A percentile compares a stretch with the other conserved stretches of the same genome.
phyloP scores from a whole-genome alignment of 352 stramenopile species.

The Globisporangium ultimum region DNA sequence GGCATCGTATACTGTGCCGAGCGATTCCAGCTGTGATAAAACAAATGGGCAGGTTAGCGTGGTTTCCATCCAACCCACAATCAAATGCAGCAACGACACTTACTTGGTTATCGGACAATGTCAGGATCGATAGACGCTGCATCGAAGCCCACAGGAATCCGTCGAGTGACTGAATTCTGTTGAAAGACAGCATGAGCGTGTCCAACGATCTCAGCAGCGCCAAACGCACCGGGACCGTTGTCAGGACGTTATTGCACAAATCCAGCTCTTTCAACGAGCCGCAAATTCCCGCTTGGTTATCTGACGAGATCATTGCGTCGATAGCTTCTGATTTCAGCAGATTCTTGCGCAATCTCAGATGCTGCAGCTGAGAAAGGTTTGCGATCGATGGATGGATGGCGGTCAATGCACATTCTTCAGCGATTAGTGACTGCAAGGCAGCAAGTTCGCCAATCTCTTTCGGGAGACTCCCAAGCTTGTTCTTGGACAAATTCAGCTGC shows the following conservation, averaged over 20 bases:
- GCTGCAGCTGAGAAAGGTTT: slow-evolving; percentile 47
- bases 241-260: slow-evolving; percentile 67
- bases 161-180: slow-evolving; percentile 51
- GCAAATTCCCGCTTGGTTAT: slow-evolving; percentile 25
- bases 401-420: slow-evolving; percentile 65
- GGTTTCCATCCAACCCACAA: no score
- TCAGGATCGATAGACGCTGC: slow-evolving; percentile 58
- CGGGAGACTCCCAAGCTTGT: slow-evolving; percentile 42
- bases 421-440: slow-evolving; percentile 60
- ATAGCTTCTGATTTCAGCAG: slow-evolving; percentile 51
- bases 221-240: slow-evolving; percentile 36
- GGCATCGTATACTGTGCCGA: slow-evolving; percentile 58
- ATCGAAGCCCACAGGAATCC: slow-evolving; percentile 58
- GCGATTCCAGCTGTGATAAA: slow-evolving; percentile 42
- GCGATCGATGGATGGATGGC: slow-evolving; percentile 46
- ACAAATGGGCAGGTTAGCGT: not conserved
- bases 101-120: slow-evolving; percentile 68
- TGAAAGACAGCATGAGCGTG: slow-evolving; percentile 70
- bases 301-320: slow-evolving; percentile 32
- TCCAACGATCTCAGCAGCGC: slow-evolving; percentile 48
- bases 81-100: slow-evolving; percentile 1
- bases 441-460: slow-evolving; percentile 45
- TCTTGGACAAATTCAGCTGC: slow-evolving; percentile 73
- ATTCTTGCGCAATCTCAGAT: slow-evolving; percentile 74
- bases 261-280: slow-evolving; percentile 66